Evolutionary conservation across 345 rosid genomes (phyloP).

Genomic region (Rhodamnia argentea): DNA sequence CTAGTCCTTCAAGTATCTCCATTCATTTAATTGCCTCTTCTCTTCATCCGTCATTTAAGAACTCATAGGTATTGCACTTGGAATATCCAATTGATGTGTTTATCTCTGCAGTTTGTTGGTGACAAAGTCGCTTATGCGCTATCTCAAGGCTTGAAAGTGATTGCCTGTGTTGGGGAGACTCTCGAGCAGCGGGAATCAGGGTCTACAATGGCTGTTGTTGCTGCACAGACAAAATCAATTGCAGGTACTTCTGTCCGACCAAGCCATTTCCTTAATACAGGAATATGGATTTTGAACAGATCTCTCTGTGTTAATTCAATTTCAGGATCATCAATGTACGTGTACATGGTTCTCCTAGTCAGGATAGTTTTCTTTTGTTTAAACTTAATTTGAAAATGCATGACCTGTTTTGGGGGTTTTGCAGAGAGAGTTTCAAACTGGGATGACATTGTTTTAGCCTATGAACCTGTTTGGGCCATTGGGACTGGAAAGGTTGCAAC

Average conservation of each 20-base stretch:
- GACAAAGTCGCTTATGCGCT: slow-evolving; percentile 59
- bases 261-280: background rate
- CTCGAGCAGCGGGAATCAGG: slow-evolving; percentile 74
- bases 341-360: background rate
- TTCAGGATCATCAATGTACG: background rate
- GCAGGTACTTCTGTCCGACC: slow-evolving; percentile 29
- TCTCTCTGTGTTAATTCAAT: background rate
- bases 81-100: background rate
- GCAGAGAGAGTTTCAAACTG: slow-evolving; percentile 47
- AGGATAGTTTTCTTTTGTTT: background rate
- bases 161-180: slow-evolving; percentile 70
- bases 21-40: background rate
- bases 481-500: slow-evolving; percentile 81
- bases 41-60: background rate
- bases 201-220: slow-evolving; percentile 53
- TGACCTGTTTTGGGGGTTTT: background rate
- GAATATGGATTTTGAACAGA: background rate
- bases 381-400: background rate
- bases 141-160: slow-evolving; percentile 57
- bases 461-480: slow-evolving; percentile 86
- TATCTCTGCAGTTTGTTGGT: slow-evolving; percentile 46
- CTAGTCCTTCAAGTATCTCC: background rate
- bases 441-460: slow-evolving; percentile 56
- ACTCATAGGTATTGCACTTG: background rate
- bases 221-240: slow-evolving; percentile 63